Conservation (phyloP, 805 yeast genomes). For the Candida michaelii region DNA sequence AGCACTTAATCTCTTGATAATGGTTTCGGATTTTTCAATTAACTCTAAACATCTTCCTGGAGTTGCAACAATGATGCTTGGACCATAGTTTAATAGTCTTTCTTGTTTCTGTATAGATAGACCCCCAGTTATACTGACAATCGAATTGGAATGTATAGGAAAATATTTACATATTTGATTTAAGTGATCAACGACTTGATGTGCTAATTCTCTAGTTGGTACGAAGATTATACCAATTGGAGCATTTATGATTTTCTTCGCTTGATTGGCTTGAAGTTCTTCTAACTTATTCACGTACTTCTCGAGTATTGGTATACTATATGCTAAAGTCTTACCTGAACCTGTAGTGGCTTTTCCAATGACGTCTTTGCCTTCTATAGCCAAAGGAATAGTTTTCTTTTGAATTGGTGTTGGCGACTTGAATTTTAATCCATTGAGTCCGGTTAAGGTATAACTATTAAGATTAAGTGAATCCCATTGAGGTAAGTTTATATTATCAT, state of each 20-base stretch:
- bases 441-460: constrained; percentile 59
- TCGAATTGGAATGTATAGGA: constrained; percentile 53
- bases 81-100: constrained; percentile 68
- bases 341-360: constrained; percentile 98
- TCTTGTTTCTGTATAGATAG: constrained; percentile 91
- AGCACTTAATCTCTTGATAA: constrained; percentile 41
- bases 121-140: constrained; percentile 90
- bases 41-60: constrained; percentile 91
- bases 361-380: constrained; percentile 72
- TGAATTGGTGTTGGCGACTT: constrained; percentile 83
- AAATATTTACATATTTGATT: constrained; percentile 51
- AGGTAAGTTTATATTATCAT: constrained; percentile 50
- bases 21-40: constrained; percentile 58
- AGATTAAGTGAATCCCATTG: constrained; percentile 58
- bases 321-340: constrained; percentile 95
- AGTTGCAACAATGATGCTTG: constrained; percentile 86
- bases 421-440: constrained; percentile 60
- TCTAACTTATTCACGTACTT: constrained; percentile 39
- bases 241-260: constrained; percentile 24
- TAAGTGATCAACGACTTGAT: constrained; percentile 85
- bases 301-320: constrained; percentile 89
- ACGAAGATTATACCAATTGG: constrained; percentile 84
- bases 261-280: constrained; percentile 15
- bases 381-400: constrained; percentile 67
- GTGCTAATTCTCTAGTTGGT: constrained; percentile 96